Evolutionary conservation across 805 yeast species (phyloP).

Genomic region (Wickerhamiella alocasiicola): DNA sequence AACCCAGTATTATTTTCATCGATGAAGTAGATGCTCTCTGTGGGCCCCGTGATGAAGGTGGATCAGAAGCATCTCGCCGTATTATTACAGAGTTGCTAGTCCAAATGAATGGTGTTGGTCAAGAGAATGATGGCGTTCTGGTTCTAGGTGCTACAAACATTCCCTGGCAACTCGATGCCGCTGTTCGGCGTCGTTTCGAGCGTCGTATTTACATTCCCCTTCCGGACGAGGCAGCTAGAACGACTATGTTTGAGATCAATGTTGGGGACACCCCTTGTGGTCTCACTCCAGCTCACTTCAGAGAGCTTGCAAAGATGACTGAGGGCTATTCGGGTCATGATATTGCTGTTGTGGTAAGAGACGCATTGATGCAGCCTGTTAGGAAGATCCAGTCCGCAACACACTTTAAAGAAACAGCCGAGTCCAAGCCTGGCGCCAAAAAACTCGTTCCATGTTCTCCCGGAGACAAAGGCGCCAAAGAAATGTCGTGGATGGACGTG

Average conservation of each 20-base stretch:
- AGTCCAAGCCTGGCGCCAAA: constrained; percentile 22
- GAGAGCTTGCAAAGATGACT: constrained; percentile 78
- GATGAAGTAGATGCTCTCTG: constrained; percentile 98
- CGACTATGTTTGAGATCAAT: constrained; percentile 86
- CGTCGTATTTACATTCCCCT: constrained; percentile 87
- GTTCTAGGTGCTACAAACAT: constrained; percentile 96
- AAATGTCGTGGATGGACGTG: constrained; percentile 88
- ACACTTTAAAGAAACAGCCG: constrained; percentile 58
- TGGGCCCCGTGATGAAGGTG: constrained; percentile 97
- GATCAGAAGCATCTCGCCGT: constrained; percentile 90
- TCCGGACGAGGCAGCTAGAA: constrained; percentile 87
- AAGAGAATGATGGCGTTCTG: constrained; percentile 80
- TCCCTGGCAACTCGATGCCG: constrained; percentile 98
- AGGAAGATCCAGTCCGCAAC: constrained; percentile 92
- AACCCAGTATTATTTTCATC: constrained; percentile 89
- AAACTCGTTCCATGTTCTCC: constrained; percentile 91
- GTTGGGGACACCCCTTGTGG: constrained; percentile 83
- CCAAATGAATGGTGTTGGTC: constrained; percentile 98
- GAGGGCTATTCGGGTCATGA: constrained; percentile 98
- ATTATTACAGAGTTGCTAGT: constrained; percentile 91
- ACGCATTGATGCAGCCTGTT: constrained; percentile 96
- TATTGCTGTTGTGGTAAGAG: constrained; percentile 90
- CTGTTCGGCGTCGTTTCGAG: constrained; percentile 92
- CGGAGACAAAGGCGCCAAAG: constrained; percentile 77
- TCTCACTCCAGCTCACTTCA: constrained; percentile 58